Conservation (phyloP, 352 stramenopile species). For the Phytophthora agathidicida region DNA sequence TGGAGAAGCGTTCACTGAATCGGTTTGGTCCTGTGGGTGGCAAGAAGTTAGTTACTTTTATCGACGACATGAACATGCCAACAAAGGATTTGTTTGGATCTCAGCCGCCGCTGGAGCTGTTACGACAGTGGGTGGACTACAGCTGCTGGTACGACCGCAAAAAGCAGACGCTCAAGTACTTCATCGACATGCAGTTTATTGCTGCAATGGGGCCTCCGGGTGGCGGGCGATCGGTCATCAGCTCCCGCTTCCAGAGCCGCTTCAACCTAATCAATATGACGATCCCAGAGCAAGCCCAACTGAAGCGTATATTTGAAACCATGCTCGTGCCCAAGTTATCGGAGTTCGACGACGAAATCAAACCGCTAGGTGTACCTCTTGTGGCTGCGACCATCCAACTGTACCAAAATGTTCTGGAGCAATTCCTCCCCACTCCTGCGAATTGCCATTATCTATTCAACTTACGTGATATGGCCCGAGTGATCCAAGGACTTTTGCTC, state of each 20-base stretch:
- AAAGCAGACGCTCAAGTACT: constrained; percentile 91
- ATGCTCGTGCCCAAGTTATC: constrained; percentile 87
- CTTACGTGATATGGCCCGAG: constrained; percentile 88
- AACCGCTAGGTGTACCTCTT: constrained; percentile 70
- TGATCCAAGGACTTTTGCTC: constrained; percentile 85
- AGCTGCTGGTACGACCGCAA: constrained; percentile 92
- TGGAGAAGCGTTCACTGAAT: constrained; percentile 92
- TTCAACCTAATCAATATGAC: constrained; percentile 94
- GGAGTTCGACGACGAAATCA: constrained; percentile 91
- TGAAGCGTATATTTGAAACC: constrained; percentile 90
- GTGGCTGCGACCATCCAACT: constrained; percentile 87
- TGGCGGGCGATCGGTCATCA: constrained; percentile 90
- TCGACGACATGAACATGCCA: constrained; percentile 95
- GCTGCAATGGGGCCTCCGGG: constrained; percentile 88
- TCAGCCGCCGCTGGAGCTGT: constrained; percentile 90
- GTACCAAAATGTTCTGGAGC: constrained; percentile 84
- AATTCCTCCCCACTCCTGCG: constrained; percentile 87
- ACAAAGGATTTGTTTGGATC: constrained; percentile 91
- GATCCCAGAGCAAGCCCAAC: constrained; percentile 80
- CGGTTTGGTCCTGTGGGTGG: constrained; percentile 86
- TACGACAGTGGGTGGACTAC: constrained; percentile 94
- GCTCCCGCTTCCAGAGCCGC: constrained; percentile 88
- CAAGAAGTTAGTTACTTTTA: constrained; percentile 92
- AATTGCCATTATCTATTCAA: constrained; percentile 94
- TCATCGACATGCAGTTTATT: constrained; percentile 92